Evolutionary conservation across 805 yeast species (phyloP).

Genomic region (Candida awuae): DNA sequence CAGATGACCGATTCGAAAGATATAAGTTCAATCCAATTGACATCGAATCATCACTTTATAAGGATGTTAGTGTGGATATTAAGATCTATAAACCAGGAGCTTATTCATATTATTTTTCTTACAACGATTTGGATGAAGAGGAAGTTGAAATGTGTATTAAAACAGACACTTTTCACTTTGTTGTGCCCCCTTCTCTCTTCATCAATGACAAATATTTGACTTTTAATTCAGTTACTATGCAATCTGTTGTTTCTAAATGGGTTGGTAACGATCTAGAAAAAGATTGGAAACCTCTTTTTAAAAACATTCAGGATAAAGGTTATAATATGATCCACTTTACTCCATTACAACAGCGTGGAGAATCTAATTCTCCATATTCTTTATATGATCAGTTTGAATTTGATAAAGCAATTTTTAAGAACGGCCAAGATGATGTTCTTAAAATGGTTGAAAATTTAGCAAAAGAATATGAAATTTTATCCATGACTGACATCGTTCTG

Average conservation of each 20-base stretch:
- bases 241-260: slow-evolving; percentile 87
- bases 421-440: slow-evolving; percentile 45
- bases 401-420: slow-evolving; percentile 57
- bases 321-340: slow-evolving; percentile 96
- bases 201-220: slow-evolving; percentile 52
- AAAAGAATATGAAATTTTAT: slow-evolving; percentile 50
- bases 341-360: slow-evolving; percentile 85
- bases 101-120: slow-evolving; percentile 64
- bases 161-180: slow-evolving; percentile 62
- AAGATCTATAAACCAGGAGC: slow-evolving; percentile 69
- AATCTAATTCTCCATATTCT: slow-evolving; percentile 87
- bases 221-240: slow-evolving; percentile 71
- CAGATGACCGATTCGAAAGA: slow-evolving; percentile 43
- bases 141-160: slow-evolving; percentile 28
- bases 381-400: slow-evolving; percentile 76
- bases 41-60: slow-evolving; percentile 51
- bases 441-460: slow-evolving; percentile 43
- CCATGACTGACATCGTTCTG: slow-evolving; percentile 87
- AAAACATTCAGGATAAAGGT: slow-evolving; percentile 58
- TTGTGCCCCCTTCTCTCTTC: slow-evolving; percentile 68
- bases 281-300: slow-evolving; percentile 63
- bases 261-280: slow-evolving; percentile 50
- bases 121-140: slow-evolving; percentile 30
- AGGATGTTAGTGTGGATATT: slow-evolving; percentile 54
- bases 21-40: slow-evolving; percentile 42